These are phyloP conservation scores for Gaertneriomyces semiglobifer DNA, from an alignment of 192 early-diverging fungal genomes.

Conservation along the genomic window DNA sequence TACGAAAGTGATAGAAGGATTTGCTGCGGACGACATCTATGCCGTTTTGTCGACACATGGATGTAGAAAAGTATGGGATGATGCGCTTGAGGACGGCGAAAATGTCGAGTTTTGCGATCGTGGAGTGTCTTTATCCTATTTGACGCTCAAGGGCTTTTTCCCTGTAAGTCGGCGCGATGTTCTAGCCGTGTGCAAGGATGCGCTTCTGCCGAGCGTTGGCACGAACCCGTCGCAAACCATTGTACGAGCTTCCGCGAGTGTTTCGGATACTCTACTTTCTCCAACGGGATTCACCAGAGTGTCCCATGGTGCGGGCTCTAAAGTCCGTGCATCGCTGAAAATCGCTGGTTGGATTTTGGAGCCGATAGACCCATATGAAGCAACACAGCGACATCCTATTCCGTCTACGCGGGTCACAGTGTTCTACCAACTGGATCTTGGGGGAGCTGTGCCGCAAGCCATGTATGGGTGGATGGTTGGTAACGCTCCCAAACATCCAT, in stretches of 20 bases:
- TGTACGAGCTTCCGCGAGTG: slow-evolving; percentile 3
- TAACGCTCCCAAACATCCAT: slow-evolving; percentile 22
- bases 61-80: slow-evolving; percentile 29
- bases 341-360: slow-evolving; percentile 27
- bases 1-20: slow-evolving; percentile 26
- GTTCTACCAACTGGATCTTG: slow-evolving; percentile 25
- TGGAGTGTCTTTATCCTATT: slow-evolving; percentile 17
- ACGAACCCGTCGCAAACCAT: slow-evolving; percentile 12
- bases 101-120: slow-evolving; percentile 22
- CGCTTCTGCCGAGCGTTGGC: neutral
- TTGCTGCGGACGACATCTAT: slow-evolving; percentile 19
- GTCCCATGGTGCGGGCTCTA: neutral
- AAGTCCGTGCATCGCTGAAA: slow-evolving; percentile 13
- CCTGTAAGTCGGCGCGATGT: slow-evolving; percentile 29
- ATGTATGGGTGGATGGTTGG: slow-evolving; percentile 20
- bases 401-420: slow-evolving; percentile 25
- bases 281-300: neutral
- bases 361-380: slow-evolving; percentile 31
- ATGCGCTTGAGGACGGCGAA: slow-evolving; percentile 18
- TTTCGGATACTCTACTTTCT: slow-evolving; percentile 12
- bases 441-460: slow-evolving; percentile 11
- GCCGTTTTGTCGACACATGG: slow-evolving; percentile 17
- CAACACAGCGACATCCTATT: slow-evolving; percentile 25
- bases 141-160: slow-evolving; percentile 15
- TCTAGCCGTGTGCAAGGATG: slow-evolving; percentile 5